Evolutionary conservation across 257 asterid genomes (phyloP), one percentile per base, ranked within the genome.

Genomic region (Marsdenia floribunda): DNA sequence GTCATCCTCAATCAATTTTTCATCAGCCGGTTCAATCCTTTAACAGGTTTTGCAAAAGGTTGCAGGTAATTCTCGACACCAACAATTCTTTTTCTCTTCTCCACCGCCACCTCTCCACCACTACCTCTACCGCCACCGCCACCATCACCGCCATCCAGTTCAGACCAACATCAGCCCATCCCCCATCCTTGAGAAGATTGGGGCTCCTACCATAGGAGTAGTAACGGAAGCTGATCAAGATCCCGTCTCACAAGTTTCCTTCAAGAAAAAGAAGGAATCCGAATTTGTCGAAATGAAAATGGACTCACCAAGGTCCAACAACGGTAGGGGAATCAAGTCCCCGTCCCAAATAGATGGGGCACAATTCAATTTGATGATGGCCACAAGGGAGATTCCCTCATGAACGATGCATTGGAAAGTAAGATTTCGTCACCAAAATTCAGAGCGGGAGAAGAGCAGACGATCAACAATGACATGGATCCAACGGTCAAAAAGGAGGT

Each of bases 251-350:
- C 96, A 90, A 68, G 97, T 90, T 74, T 88, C 85, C 90, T 88
- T 90, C 92, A 92, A 87, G 88, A 92, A 89, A 67, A 78, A 72
- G 89, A 85, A 75, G 83, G 92, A 85, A 55, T 59, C 82, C 26
- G 90, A 91, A 85, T 90, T 86, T 50, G 96, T 74, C 87, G 96
- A 90, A 88, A 87, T 89, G 82, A 92, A 89, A 67, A 63, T 87
- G 77, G 96, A 92, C 6, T 92, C 97, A 2, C 93, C 96, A 22
- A 83, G 58, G 80, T 82, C 86, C 54, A 49, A 49, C 71, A 74
- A 66, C 58, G 5, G 44, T n/a, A 65, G 74, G 70, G 86, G 76
- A 55, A 68, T 61, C 68, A 22, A 84, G 77, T 42, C 47, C 8
- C n/a, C n/a, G n/a, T 80, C 88, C 24, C 90, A 73, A 71, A 29